Base-by-base conservation (phyloP, 371 early-diverging fungal species). In the Coemansia sp. region DNA sequence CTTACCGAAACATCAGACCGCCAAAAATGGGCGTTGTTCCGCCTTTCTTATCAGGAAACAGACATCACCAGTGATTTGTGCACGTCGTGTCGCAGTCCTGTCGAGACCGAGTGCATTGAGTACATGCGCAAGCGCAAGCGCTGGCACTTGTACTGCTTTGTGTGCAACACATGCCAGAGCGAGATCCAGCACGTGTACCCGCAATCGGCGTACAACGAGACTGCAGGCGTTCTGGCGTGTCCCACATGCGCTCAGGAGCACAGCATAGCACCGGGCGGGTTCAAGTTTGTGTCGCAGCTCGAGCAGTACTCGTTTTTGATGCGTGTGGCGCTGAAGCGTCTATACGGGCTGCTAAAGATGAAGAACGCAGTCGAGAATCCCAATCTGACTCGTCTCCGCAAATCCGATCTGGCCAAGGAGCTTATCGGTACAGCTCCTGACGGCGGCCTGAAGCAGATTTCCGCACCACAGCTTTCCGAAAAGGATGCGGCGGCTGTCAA, bases 281-380 rank as follows among this genome's bases (percentile, higher is more conserved):
- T 94, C 55, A 84, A 86, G 67, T 83, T 85, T 66, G 88, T 95
- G 4, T 87, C 95, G n/a, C 90, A 91, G 70, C 84, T 97, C 12
- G 87, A 93, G 62, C 95, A 96, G 75, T 97, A 93, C 69, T 89
- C 92, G 12, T 95, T 93, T 69, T 75, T 96, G 44, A 83, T 96
- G 70, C 83, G 91, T 13, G 91, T 94, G 23, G 94, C 95, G 7
- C 85, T 96, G 62, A 87, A 89, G 65, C 84, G 95, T 7, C 84
- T 96, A 26, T 93, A 91, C 69, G 86, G 85, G 46, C 79, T 92
- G 66, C 80, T 96, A 12, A 71, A 71, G 72, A 77, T 77, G 71
- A 78, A 79, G 65, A 77, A 74, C 28, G 77, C 77, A 3, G 75
- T 76, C 6, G 77, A 76, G 65, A 75, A 73, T 24, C 69, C 73